A percentile compares a stretch with the other conserved stretches of the same genome.
phyloP scores from a whole-genome alignment of 83 land plant species.

The Isoetes engelmannii region DNA sequence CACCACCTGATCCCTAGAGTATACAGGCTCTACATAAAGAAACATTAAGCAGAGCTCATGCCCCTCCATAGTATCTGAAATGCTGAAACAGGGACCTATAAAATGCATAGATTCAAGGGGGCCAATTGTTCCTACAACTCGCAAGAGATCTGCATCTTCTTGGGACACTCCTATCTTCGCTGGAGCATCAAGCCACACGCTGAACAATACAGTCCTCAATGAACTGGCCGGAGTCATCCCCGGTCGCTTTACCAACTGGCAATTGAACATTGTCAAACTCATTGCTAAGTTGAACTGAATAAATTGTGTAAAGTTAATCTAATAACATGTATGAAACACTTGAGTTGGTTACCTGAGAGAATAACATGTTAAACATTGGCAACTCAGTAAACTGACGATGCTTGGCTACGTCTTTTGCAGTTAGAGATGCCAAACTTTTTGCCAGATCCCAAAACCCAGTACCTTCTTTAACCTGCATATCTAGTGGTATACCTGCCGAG shows the following conservation, averaged over 20 bases:
- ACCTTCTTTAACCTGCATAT: constrained; percentile 25
- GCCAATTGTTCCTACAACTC: constrained; percentile 31
- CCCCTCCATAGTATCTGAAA: constrained; percentile 26
- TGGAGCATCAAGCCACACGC: constrained; percentile 27
- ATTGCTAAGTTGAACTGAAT: too few relatives aligned
- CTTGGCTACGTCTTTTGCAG: constrained; percentile 29
- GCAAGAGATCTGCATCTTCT: constrained; percentile 20
- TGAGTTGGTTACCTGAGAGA: constrained; percentile 24
- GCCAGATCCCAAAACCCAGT: constrained; percentile 42
- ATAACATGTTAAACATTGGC: constrained; percentile 38
- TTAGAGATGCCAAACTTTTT: constrained; percentile 19
- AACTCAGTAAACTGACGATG: constrained; percentile 39
- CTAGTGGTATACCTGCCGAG: constrained; percentile 30
- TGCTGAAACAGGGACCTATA: constrained; percentile 38
- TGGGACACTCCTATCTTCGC: constrained; percentile 4
- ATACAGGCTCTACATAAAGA: constrained; percentile 26
- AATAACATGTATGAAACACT: too few relatives aligned
- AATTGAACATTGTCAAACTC: too few relatives aligned
- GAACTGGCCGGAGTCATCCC: constrained; percentile 32
- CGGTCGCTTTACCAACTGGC: constrained; percentile 40
- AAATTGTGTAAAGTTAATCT: too few relatives aligned
- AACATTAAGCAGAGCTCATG: constrained; percentile 27
- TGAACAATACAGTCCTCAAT: constrained; percentile 34
- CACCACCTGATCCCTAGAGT: constrained; percentile 22
- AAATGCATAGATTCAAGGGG: constrained; percentile 44